These are phyloP conservation scores for Pyracantha coccinea DNA, from an alignment of 331 rosid species.

Conservation along the genomic window DNA sequence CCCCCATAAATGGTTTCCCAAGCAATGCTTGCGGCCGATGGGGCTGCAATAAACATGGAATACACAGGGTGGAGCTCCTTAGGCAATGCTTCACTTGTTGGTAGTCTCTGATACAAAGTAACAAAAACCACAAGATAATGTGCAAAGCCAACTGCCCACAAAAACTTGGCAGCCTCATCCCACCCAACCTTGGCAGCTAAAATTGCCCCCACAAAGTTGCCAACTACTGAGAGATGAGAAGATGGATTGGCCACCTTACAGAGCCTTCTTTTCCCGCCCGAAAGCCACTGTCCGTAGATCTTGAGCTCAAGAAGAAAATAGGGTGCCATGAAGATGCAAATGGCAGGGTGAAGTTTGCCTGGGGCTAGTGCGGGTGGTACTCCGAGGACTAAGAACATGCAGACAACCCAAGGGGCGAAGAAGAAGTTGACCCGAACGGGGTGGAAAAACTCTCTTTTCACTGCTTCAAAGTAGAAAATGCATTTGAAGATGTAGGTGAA, in stretches of 20 bases:
- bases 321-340: conserved; percentile 62
- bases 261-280: conserved; percentile 74
- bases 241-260: conserved; percentile 81
- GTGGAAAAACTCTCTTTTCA: conserved; percentile 74
- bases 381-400: conserved; percentile 73
- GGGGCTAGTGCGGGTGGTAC: conserved; percentile 39
- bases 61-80: conserved; percentile 88
- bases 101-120: conserved; percentile 77
- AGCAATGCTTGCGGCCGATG: conserved; percentile 79
- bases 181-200: conserved; percentile 74
- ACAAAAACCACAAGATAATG: conserved; percentile 79
- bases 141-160: conserved; percentile 88
- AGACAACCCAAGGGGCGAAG: conserved; percentile 87
- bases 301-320: conserved; percentile 74
- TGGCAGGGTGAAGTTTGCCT: conserved; percentile 49
- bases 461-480: conserved; percentile 84
- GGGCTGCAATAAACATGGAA: conserved; percentile 92
- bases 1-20: conserved; percentile 60
- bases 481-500: conserved; percentile 62
- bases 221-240: conserved; percentile 68
- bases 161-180: conserved; percentile 74
- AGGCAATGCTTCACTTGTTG: conserved; percentile 76
- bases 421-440: conserved; percentile 80
- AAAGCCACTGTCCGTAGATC: conserved; percentile 86
- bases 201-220: conserved; percentile 83